These are phyloP conservation scores for Sophora flavescens DNA, from an alignment of 306 rosid species.

Conservation along the genomic window DNA sequence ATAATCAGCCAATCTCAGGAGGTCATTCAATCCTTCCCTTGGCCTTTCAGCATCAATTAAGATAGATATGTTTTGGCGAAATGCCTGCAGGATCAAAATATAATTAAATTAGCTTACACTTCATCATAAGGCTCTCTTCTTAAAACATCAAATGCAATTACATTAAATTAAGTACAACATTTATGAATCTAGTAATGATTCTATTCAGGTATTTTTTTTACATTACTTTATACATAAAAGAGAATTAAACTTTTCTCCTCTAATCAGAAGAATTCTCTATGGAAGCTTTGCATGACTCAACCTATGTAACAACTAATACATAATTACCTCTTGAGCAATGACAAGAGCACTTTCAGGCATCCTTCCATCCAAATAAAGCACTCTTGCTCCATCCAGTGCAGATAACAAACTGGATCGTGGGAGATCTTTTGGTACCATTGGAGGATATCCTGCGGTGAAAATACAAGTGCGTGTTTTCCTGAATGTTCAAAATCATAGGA, in stretches of 20 bases:
- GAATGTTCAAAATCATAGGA: slow-evolving; percentile 45
- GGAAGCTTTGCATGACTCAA: slow-evolving; percentile 36
- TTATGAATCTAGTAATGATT: slow-evolving; percentile 15
- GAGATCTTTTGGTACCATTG: slow-evolving; percentile 76
- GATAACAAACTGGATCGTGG: slow-evolving; percentile 61
- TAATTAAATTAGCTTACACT: slow-evolving; percentile 29
- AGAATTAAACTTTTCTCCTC: slow-evolving; percentile 21
- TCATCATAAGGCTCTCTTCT: slow-evolving; percentile 9
- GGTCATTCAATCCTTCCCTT: slow-evolving; percentile 89
- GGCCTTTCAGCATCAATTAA: slow-evolving; percentile 83
- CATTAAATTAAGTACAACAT: background rate
- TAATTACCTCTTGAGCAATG: slow-evolving; percentile 84
- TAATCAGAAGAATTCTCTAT: background rate
- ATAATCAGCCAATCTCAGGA: slow-evolving; percentile 69
- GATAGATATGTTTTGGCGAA: slow-evolving; percentile 68
- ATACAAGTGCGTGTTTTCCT: slow-evolving; percentile 99
- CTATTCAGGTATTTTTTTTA: background rate
- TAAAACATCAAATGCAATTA: slow-evolving; percentile 31
- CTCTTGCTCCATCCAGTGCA: slow-evolving; percentile 76
- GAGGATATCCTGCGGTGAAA: slow-evolving; percentile 81
- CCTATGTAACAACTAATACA: slow-evolving; percentile 22
- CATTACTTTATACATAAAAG: background rate
- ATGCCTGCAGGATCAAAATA: slow-evolving; percentile 65
- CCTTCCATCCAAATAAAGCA: slow-evolving; percentile 80
- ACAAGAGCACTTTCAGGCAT: slow-evolving; percentile 75